phyloP scores from a whole-genome alignment of 352 stramenopile genomes.

The Phytophthora pistaciae region DNA sequence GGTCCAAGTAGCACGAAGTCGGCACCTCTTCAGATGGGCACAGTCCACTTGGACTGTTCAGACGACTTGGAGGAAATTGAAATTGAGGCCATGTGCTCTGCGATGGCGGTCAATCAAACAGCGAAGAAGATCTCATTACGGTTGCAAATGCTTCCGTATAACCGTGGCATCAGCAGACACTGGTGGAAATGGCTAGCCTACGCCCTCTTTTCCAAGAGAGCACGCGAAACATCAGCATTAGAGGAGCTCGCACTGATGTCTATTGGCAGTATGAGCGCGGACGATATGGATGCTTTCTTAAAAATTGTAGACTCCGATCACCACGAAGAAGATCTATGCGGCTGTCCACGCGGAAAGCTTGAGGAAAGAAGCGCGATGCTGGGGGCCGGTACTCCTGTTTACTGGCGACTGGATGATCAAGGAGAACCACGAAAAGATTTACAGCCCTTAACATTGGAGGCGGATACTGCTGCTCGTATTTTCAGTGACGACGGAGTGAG shows the following conservation, averaged over 20 bases:
- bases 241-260: not conserved
- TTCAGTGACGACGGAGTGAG: slow-evolving; percentile 1
- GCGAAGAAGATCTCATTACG: too few relatives aligned
- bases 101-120: too few relatives aligned
- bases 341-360: not conserved
- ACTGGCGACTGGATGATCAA: not conserved
- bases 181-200: not conserved
- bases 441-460: not conserved
- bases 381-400: not conserved
- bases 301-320: not conserved
- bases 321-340: not conserved
- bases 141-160: not conserved
- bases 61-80: too few relatives aligned
- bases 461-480: not conserved
- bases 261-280: not conserved
- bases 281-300: not conserved
- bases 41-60: too few relatives aligned
- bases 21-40: too few relatives aligned
- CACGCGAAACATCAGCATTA: not conserved
- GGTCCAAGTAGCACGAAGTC: too few relatives aligned
- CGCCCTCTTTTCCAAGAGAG: not conserved
- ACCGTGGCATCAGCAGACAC: not conserved
- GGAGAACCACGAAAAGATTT: not conserved
- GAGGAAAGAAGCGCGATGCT: not conserved
- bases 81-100: too few relatives aligned